Evolutionary conservation across 805 yeast species (phyloP).

Genomic region (Cyberlindnera lachancei): DNA sequence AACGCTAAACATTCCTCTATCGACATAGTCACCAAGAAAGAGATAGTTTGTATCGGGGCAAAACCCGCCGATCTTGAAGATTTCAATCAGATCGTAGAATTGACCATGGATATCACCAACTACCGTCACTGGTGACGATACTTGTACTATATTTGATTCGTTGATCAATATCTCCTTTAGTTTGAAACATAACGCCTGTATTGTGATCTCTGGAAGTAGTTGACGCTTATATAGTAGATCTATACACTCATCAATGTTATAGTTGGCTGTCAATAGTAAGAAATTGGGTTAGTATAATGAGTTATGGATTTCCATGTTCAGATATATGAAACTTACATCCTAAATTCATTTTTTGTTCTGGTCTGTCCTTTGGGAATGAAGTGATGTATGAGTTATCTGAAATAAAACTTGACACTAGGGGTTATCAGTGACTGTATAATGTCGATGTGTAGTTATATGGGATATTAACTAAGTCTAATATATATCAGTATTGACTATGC

Average conservation of each 20-base stretch:
- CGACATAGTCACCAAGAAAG: slow-evolving; percentile 94
- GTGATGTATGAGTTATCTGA: too few relatives aligned
- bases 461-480: too few relatives aligned
- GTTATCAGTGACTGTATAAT: too few relatives aligned
- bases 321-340: neutral
- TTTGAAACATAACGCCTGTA: slow-evolving; percentile 68
- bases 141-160: slow-evolving; percentile 82
- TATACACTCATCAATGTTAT: slow-evolving; percentile 67
- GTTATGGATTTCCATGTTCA: too few relatives aligned
- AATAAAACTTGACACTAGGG: too few relatives aligned
- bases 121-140: slow-evolving; percentile 82
- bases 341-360: neutral
- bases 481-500: too few relatives aligned
- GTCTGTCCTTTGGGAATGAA: too few relatives aligned
- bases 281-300: too few relatives aligned
- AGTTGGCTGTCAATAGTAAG: too few relatives aligned
- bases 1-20: slow-evolving; percentile 87
- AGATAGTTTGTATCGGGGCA: slow-evolving; percentile 92
- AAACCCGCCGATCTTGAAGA: slow-evolving; percentile 87
- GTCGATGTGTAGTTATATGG: too few relatives aligned
- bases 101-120: slow-evolving; percentile 99
- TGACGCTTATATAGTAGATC: slow-evolving; percentile 58
- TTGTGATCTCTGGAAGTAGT: slow-evolving; percentile 61
- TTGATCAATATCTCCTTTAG: slow-evolving; percentile 71
- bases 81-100: slow-evolving; percentile 87